Base-by-base conservation (phyloP, 164 flowering plant genomes). In the Macadamia tetraphylla region DNA sequence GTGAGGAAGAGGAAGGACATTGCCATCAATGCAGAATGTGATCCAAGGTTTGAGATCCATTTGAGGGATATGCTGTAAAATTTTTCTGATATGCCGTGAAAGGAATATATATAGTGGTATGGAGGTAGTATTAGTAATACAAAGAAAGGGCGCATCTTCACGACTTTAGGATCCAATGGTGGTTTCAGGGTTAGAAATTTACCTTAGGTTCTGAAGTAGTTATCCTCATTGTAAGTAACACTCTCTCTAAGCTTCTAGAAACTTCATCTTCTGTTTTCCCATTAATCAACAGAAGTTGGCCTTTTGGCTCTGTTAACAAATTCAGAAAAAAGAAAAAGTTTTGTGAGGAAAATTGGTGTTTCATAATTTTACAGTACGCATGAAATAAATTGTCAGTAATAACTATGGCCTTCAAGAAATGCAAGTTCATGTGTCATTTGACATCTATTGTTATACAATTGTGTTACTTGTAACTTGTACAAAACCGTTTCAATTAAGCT, bases 211-310 rank as follows among this genome's bases (percentile, higher is more conserved):
- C 94, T 42, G 97, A 83, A 35, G 86, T 76, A 59, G 98, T 92
- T 77, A 81, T 88, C 80, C 87, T 86, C 96, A 92, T 89, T 57
- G 99, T 95, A 66, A 89, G 93, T 71, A 95, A 65, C 67, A 92
- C 97, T 73, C 97, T 86, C 77, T 92, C 96, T 53, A 95, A 83
- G 79, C 91, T 92, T 82, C 85, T 83, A 64, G 70, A 77, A 78
- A 95, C 96, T 74, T 92, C 99, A 75, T 92, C 98, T 71, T 84
- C 87, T 44, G 97, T 92, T 80, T 87, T 91, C 5, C 99, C 98
- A 84, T 88, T 81, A 80, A 95, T 88, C 74, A 87, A 67, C 43
- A 95, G 85, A 75, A 95, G 90, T 81, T 91, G 99, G 30, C 99
- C 98, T 86, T 86, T 89, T 15, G 99, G 99, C 81, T 91, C 99